Evolutionary conservation across 2,329 filamentous ascomycete genomes (phyloP).

Genomic region (Alternaria ethzedia): DNA sequence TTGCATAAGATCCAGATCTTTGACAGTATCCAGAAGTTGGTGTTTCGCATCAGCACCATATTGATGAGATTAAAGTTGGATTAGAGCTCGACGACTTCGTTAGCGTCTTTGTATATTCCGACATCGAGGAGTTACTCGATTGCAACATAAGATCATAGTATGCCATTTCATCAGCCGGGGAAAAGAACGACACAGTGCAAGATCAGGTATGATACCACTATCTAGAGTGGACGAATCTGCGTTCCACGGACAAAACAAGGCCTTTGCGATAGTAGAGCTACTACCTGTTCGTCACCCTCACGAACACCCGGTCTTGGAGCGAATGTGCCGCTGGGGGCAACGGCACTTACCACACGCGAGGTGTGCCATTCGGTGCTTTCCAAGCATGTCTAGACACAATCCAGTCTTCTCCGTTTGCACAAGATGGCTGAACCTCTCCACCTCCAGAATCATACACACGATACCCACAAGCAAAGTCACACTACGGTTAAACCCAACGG

Average conservation of each 20-base stretch:
- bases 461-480: not conserved
- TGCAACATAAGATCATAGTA: slow-evolving; percentile 40
- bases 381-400: not conserved
- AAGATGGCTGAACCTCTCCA: not conserved
- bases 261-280: not conserved
- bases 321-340: not conserved
- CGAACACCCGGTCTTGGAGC: not conserved
- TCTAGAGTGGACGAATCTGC: not conserved
- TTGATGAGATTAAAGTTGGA: slow-evolving; percentile 52
- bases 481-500: slow-evolving; percentile 3
- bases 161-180: slow-evolving; percentile 43
- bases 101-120: slow-evolving; percentile 52
- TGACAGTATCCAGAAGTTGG: slow-evolving; percentile 51
- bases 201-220: slow-evolving; percentile 11
- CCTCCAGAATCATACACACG: not conserved
- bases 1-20: slow-evolving; percentile 14
- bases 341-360: not conserved
- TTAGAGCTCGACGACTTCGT: slow-evolving; percentile 59
- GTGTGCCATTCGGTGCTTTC: not conserved
- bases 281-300: not conserved
- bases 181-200: slow-evolving; percentile 42
- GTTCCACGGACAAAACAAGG: not conserved
- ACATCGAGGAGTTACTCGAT: slow-evolving; percentile 48
- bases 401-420: not conserved
- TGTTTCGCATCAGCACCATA: slow-evolving; percentile 52